Percentiles rank a stretch among this genome's conserved stretches.
phyloP scores from a whole-genome alignment of 108 stramenopile species.

The Thalassiosira profunda region DNA sequence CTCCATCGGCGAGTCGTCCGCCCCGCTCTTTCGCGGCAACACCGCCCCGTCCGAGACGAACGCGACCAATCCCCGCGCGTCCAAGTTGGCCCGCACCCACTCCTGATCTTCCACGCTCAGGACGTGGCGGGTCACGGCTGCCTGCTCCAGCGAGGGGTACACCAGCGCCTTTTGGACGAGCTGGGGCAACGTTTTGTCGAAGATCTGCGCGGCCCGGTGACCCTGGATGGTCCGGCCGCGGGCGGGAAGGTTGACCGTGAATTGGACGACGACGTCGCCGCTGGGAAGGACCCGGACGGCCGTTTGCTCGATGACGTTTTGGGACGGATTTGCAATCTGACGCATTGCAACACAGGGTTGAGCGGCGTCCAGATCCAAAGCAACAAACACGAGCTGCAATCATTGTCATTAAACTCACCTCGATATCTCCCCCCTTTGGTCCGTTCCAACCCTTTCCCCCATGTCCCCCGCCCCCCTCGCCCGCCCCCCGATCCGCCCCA shows the following conservation, averaged over 20 bases:
- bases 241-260: constrained; percentile 95
- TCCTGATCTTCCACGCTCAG: constrained; percentile 90
- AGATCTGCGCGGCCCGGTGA: constrained; percentile 78
- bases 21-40: constrained; percentile 90
- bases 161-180: constrained; percentile 62
- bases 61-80: constrained; percentile 72
- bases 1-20: constrained; percentile 88
- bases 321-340: constrained; percentile 83
- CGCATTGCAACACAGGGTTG: background rate
- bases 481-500: constrained; percentile 80
- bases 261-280: constrained; percentile 82
- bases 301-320: constrained; percentile 92
- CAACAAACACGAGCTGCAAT: background rate
- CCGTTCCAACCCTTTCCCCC: constrained; percentile 73
- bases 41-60: constrained; percentile 92
- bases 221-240: constrained; percentile 92
- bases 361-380: background rate
- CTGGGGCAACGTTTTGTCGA: constrained; percentile 68
- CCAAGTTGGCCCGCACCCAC: constrained; percentile 74
- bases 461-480: constrained; percentile 27
- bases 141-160: constrained; percentile 54
- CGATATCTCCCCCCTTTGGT: constrained; percentile 93
- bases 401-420: constrained; percentile 19
- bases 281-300: constrained; percentile 65
- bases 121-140: constrained; percentile 71